Base-by-base conservation (phyloP, 1,284 basidiomycete species). In the Hemileia vastatrix region DNA sequence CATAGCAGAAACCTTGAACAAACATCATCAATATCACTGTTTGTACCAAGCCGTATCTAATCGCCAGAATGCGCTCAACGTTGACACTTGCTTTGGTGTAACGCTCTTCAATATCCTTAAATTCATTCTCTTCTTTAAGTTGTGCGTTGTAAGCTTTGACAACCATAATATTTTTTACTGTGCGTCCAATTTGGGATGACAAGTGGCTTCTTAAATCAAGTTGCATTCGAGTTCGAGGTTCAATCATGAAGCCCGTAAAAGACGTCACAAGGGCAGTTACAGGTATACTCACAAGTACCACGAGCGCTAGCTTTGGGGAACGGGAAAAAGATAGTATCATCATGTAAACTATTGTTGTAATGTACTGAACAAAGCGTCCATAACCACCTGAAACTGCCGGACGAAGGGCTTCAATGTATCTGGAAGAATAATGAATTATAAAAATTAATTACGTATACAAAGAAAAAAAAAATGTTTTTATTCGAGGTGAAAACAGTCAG, bases 1-100 rank as follows among this genome's bases (percentile, higher is more conserved):
- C 95, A 75, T 87, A 97, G 89, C 92, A 96, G 77, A 97, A 97
- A 1, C 88, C 92, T 71, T 92, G 87, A 8, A 97, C 90, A 77
- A 97, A 97, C 84, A 95, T 96, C 33, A 83, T 82, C 79, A 94
- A 86, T 66, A 86, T 83, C 53, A 88, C 79, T 73, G 90, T 87
- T 71, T 92, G 88, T 65, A 23, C 84, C 87, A 2, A 82, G 79
- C 6, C 86, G 84, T 82, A 79, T 6, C 86, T 84, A 43, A 85
- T 44, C 3, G 86, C 88, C 89, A 90, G 96, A 15, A 92, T 80
- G 18, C 80, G 73, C 57, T 84, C 83, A 66, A 87, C 81, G 21
- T 68, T 18, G 81, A 77, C 32, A 86, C 76, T 2, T 71, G 67
- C 4, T 77, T 69, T 33, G 88, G 81, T 11, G 80, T 77, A 2